Conservation (phyloP, 176 grass and related monocot species). For the Raddia distichophylla region DNA sequence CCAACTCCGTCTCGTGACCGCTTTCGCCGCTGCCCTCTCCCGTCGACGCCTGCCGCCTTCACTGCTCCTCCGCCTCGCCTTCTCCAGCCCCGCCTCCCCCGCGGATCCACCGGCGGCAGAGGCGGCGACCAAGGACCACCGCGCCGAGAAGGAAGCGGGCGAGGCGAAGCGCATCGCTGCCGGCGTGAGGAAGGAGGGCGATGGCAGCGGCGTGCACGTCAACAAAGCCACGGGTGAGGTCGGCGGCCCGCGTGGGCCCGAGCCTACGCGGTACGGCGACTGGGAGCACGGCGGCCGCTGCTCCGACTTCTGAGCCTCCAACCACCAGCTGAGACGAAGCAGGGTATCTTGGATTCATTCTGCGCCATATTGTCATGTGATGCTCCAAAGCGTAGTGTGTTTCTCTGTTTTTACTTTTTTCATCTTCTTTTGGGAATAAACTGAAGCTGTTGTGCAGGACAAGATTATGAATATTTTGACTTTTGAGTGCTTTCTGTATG, state of each 20-base stretch:
- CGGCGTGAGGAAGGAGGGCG: not conserved
- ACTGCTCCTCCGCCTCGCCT: not conserved
- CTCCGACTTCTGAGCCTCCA: conserved; percentile 74
- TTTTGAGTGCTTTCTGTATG: too few relatives aligned
- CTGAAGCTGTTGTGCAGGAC: too few relatives aligned
- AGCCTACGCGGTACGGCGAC: conserved; percentile 86
- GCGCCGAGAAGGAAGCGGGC: not conserved
- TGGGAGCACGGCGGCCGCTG: conserved; percentile 85
- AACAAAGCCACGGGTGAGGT: conserved; percentile 76
- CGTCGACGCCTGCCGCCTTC: not conserved
- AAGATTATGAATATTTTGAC: too few relatives aligned
- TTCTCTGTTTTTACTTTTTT: too few relatives aligned
- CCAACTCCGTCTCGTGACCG: conserved; percentile 42
- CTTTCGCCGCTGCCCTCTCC: conserved; percentile 18
- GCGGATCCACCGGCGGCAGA: not conserved
- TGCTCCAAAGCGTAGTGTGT: too few relatives aligned
- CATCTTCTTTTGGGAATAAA: too few relatives aligned
- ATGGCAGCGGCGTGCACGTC: conserved; percentile 28
- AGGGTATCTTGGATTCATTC: not conserved
- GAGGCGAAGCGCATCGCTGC: conserved; percentile 23
- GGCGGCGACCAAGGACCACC: not conserved
- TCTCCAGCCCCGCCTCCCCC: conserved; percentile 34
- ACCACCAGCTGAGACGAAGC: not conserved
- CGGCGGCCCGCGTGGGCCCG: conserved; percentile 74
- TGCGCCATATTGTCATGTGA: too few relatives aligned